Conservation (phyloP, 225 moss, liverwort and hornwort species). For the Ulota crispa region DNA sequence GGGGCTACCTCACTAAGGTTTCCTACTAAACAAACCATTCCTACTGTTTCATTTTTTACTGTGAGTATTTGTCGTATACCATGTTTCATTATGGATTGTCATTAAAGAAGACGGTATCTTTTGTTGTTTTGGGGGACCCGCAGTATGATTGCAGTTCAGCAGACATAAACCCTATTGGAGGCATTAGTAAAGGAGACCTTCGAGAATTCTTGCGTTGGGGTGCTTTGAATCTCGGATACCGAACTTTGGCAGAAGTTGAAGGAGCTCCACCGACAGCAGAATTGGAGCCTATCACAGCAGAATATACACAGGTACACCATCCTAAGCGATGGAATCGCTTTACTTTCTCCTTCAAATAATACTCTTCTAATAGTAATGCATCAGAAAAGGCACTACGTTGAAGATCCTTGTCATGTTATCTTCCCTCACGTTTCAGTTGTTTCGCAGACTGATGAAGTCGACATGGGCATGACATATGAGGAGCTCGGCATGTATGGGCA, state of each 20-base stretch:
- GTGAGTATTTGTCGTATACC: background rate
- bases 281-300: constrained; percentile 74
- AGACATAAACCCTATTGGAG: constrained; percentile 92
- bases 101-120: background rate
- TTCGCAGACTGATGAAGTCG: constrained; percentile 71
- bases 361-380: background rate
- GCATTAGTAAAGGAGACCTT: constrained; percentile 88
- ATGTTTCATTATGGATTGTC: background rate
- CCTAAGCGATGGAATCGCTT: background rate
- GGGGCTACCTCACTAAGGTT: constrained; percentile 96
- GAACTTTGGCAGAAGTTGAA: constrained; percentile 74
- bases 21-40: background rate
- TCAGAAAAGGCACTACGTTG: background rate
- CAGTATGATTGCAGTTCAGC: constrained; percentile 96
- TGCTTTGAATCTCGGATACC: constrained; percentile 80
- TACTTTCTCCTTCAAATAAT: background rate
- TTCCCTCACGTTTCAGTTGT: constrained; percentile 11
- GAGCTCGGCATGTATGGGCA: constrained; percentile 97
- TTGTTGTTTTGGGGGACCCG: constrained; percentile 16
- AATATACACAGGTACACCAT: constrained; percentile 59
- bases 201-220: constrained; percentile 79
- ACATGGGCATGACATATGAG: constrained; percentile 98
- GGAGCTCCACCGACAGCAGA: constrained; percentile 80
- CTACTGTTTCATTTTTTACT: constrained; percentile 8
- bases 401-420: background rate